Evolutionary conservation across 768 basidiomycete species (phyloP), one percentile per base, ranked within the genome.

Genomic region (Stropharia rugosoannulata): DNA sequence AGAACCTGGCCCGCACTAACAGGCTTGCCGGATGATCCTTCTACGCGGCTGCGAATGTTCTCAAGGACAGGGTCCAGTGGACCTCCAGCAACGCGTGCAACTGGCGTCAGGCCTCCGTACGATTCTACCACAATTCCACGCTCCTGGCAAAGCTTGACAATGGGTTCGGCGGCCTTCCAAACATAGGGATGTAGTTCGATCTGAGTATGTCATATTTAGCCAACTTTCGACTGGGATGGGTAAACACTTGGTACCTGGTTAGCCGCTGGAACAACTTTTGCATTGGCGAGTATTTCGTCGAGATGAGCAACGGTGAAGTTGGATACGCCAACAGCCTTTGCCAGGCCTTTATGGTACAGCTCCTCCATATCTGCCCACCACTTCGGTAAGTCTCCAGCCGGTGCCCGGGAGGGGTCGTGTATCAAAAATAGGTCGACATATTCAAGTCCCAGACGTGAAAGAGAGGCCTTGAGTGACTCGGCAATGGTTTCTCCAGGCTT

Each of bases 171-270:
- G 16, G 80, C 75, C 35, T 81, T 78, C 74, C 83, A 86, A 51
- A 88, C 81, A 65, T 89, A 90, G 10, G 90, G 87, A 65, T 89
- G 85, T 32, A 90, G 71, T 56, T 79, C 77, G 47, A 90, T 85
- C 84, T 89, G 45, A 27, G 57, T n/a, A 18, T 40, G 32, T 10
- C 13, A 50, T 22, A 36, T 22, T 18, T n/a, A 36, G 37, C 29
- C 5, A 50, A 25, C 35, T 25, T 12, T 19, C 45, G 15, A n/a
- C 43, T 22, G 32, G 49, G 44, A 38, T 12, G 35, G 37, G 32
- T 25, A 29, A 22, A 13, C 13, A 59, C 13, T 27, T 36, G 64
- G 27, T 45, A 83, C 87, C 76, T 90, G 89, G 63, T 91, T 90
- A 22, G 87, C 84, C 4, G 84, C 83, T 3, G 89, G 88, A 16